Evolutionary conservation across 2,329 filamentous ascomycete genomes (phyloP).

Genomic region (Coleophoma cylindrospora): DNA sequence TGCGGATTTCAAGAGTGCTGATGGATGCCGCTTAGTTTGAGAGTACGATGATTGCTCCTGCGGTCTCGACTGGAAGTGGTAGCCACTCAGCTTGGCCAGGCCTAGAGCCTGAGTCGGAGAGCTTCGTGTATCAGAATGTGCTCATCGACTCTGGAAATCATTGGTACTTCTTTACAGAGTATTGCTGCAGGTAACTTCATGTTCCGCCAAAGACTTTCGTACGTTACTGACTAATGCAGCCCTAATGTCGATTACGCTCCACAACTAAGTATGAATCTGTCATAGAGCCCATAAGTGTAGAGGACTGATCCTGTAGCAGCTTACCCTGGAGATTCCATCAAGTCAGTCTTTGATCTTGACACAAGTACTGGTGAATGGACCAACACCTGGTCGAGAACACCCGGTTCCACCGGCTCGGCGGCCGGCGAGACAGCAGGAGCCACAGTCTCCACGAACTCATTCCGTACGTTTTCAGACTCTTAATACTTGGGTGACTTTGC

Average conservation of each 20-base stretch:
- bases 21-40: background rate
- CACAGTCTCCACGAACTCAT: background rate
- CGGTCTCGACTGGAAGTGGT: background rate
- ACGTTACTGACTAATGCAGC: background rate
- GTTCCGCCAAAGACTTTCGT: too few relatives aligned
- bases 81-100: background rate
- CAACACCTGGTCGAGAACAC: background rate
- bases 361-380: background rate
- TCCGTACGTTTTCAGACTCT: background rate
- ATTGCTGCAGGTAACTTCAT: background rate
- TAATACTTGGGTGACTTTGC: background rate
- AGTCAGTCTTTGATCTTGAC: background rate
- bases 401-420: background rate
- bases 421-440: background rate
- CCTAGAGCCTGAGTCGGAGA: background rate
- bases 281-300: background rate
- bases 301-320: background rate
- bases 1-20: background rate
- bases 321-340: background rate
- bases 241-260: background rate
- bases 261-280: background rate
- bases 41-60: background rate
- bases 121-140: slow-evolving; percentile 1
- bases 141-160: background rate
- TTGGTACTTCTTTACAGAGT: slow-evolving; percentile 1